Evolutionary conservation across 768 basidiomycete species (phyloP), one percentile per base, ranked within the genome.

Genomic region (Lactarius pseudohatsudake): DNA sequence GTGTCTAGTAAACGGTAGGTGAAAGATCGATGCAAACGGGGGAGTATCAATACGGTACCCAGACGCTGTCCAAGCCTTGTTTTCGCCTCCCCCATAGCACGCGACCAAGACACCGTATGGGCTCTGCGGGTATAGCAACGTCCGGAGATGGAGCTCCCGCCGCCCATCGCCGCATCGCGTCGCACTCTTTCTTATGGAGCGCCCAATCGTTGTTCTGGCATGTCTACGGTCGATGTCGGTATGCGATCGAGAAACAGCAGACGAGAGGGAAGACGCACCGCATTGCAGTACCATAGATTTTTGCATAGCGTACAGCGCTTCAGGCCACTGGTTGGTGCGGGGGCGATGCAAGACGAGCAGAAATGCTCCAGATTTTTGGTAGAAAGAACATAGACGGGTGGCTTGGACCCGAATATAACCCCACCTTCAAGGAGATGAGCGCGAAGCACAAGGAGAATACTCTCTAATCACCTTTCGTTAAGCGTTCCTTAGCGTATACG

Each of bases 181-280:
- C 64, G 72, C 96, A 98, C 81, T 98, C 96, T 1, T 76, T 75
- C 75, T 88, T 91, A 75, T 97, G 96, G 3, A 83, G 41, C 0
- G 72, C 26, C 94, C 93, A 94, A 70, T 92, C 93, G 34, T 75
- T 73, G 47, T 77, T 85, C 78, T 94, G 92, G 72, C 92, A 94
- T 45, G 74, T 74, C 87, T 92, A 71, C 2, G 20, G 26, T 15
- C 18, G 32, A 57, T 67, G 45, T 45, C 47, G 26, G 28, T 32
- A 59, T 36, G 11, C 53, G 36, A 56, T 30, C 62, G 34, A 57
- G 9, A 53, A 69, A 50, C 26, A 64, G 47, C 20, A 18, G n/a
- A 26, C 15, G 41, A 38, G 41, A 5, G 16, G 18, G 55, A 26
- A 22, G 50, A 74, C 88, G 43, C 72, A 94, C 92, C 18, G 79